A percentile compares a stretch with the other conserved stretches of the same genome.
phyloP scores from a whole-genome alignment of 441 rosid species.

The Bocquillonia castaneifolia region DNA sequence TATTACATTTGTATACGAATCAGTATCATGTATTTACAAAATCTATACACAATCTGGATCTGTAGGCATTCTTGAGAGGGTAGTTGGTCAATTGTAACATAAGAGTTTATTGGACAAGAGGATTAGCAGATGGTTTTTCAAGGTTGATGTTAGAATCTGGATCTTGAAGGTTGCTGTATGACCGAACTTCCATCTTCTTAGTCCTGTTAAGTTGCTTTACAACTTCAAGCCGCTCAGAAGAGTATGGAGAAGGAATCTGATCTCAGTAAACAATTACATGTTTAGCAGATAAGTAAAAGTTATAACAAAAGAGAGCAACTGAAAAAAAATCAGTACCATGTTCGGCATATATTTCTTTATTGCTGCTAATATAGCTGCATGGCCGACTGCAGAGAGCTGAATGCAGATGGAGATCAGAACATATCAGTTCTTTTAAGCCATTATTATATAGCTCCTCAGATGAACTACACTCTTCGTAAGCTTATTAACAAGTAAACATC shows the following conservation, averaged over 20 bases:
- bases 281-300: background rate
- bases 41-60: background rate
- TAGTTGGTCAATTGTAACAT: conserved; percentile 4
- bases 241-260: conserved; percentile 73
- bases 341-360: conserved; percentile 50
- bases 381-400: conserved; percentile 64
- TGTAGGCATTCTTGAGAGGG: background rate
- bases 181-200: conserved; percentile 47
- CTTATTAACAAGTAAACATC: background rate
- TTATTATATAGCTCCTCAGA: background rate
- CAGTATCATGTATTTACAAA: conserved; percentile 12
- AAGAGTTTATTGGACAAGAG: background rate
- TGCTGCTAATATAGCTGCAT: conserved; percentile 57
- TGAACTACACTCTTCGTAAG: background rate
- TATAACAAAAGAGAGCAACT: background rate
- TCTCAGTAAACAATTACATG: background rate
- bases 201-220: conserved; percentile 54
- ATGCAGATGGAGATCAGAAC: background rate
- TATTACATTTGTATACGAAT: background rate
- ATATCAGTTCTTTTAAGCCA: background rate
- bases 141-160: conserved; percentile 26
- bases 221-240: conserved; percentile 48
- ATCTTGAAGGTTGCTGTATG: conserved; percentile 47
- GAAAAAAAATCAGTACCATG: conserved; percentile 35
- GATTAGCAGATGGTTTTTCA: conserved; percentile 29